Evolutionary conservation across 768 basidiomycete genomes (phyloP), one percentile per base, ranked within the genome.

Genomic region (Saitozyma podzolica): DNA sequence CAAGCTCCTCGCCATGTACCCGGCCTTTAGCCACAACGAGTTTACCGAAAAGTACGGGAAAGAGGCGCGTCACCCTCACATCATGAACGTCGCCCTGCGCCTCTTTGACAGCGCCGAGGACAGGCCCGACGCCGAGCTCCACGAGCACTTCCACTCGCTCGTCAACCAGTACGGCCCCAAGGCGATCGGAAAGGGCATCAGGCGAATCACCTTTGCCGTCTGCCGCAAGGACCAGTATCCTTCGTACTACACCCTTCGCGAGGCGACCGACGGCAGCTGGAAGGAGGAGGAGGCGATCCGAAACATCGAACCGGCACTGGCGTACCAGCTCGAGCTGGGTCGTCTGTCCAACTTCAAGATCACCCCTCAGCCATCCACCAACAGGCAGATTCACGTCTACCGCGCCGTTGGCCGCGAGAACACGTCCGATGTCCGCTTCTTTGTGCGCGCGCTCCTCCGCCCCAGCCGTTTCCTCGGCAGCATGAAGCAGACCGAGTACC

Each of bases 301-400:
- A 78, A 96, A 98, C 82, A 93, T 96, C 63, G 96, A 99, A 78
- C 96, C 96, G 19, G 96, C 96, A 29, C 84, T 98, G 48, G 96
- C 96, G 40, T 97, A 91, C 86, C 96, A 98, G 81, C 85, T 99
- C 55, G 96, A 99, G 78, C 88, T 99, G 63, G 90, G 89, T 80
- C 92, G 96, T 51, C 85, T 99, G 59, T 95, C 93, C 14, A 90
- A 94, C 83, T 98, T 97, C 83, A 92, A 94, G 78, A 85, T 99
- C 77, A 90, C 86, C 47, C 95, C 96, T n/a, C 88, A 88, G 82
- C 93, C 94, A 77, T 92, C 92, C 52, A 93, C 98, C 81, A 90
- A 91, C 81, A 90, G 95, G 78, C 95, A 98, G 81, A 90, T 98
- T 54, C 96, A 98, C 81, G 90, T 99, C 74, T 98, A 99, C 81